Evolutionary conservation across 768 basidiomycete species (phyloP).

Genomic region (Lactarius indigo): DNA sequence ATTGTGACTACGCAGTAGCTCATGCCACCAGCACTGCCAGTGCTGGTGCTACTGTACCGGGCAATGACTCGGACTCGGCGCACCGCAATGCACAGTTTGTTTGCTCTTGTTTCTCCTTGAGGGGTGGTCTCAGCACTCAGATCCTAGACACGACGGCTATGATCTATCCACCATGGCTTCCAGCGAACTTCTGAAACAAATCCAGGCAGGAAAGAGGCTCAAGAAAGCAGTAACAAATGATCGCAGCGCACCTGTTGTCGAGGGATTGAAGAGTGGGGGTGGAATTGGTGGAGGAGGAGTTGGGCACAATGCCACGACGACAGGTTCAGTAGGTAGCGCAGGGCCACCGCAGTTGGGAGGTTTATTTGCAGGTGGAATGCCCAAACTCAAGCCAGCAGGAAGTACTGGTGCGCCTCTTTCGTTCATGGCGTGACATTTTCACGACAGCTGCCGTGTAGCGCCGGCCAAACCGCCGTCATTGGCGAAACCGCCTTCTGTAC

Average conservation of each 20-base stretch:
- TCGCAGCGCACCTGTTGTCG: slow-evolving; percentile 65
- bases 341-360: slow-evolving; percentile 79
- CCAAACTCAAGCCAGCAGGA: slow-evolving; percentile 82
- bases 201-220: slow-evolving; percentile 76
- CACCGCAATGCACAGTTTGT: not conserved
- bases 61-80: no score
- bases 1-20: not conserved
- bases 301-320: slow-evolving; percentile 33
- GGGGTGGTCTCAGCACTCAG: not conserved
- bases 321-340: slow-evolving; percentile 32
- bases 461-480: slow-evolving; percentile 24
- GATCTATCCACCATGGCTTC: slow-evolving; percentile 53
- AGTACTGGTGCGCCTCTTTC: slow-evolving; percentile 26
- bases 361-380: slow-evolving; percentile 89
- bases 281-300: slow-evolving; percentile 37
- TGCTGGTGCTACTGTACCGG: not conserved
- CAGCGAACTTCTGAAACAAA: slow-evolving; percentile 71
- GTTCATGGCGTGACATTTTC: not conserved
- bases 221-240: slow-evolving; percentile 85
- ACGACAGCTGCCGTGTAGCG: slow-evolving; percentile 20
- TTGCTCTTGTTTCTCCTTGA: slow-evolving; percentile 8
- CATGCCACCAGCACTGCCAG: no score
- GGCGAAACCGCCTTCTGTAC: slow-evolving; percentile 28
- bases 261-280: slow-evolving; percentile 38
- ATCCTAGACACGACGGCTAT: not conserved